Evolutionary conservation across 2,329 filamentous ascomycete species (phyloP).

Genomic region (Lizonia empirigonia): DNA sequence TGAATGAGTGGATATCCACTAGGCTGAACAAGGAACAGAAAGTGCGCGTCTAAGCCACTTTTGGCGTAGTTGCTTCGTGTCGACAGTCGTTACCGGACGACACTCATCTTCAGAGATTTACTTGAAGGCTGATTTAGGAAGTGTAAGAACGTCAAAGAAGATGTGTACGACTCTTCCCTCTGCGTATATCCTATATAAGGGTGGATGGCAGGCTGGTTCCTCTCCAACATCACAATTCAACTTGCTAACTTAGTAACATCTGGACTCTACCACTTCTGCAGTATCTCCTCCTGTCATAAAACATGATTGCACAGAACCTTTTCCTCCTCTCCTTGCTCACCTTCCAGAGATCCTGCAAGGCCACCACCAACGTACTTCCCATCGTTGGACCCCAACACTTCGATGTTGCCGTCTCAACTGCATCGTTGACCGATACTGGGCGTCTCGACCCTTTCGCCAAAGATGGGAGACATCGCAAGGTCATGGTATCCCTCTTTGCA

Average conservation of each 20-base stretch:
- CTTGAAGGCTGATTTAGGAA: background rate
- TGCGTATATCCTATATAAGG: background rate
- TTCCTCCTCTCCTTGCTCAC: slow-evolving; percentile 5
- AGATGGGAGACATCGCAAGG: slow-evolving; percentile 20
- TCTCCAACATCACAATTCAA: background rate
- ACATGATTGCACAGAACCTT: background rate
- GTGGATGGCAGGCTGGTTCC: background rate
- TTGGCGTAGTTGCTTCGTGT: background rate
- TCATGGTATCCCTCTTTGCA: slow-evolving; percentile 36
- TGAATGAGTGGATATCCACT: background rate
- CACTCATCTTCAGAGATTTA: background rate
- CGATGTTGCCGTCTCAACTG: slow-evolving; percentile 21
- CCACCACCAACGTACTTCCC: slow-evolving; percentile 15
- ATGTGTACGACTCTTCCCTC: background rate
- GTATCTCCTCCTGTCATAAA: background rate
- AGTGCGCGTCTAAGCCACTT: slow-evolving; percentile 24
- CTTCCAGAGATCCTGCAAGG: background rate
- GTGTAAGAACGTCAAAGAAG: background rate
- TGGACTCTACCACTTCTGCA: background rate
- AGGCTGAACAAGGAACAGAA: slow-evolving; percentile 23
- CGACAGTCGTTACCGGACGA: background rate
- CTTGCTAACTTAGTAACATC: background rate
- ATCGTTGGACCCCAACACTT: slow-evolving; percentile 18
- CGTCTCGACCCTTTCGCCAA: slow-evolving; percentile 32
- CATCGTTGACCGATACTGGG: slow-evolving; percentile 23